Conservation (phyloP, 768 basidiomycete species). For the Suillus occidentalis region DNA sequence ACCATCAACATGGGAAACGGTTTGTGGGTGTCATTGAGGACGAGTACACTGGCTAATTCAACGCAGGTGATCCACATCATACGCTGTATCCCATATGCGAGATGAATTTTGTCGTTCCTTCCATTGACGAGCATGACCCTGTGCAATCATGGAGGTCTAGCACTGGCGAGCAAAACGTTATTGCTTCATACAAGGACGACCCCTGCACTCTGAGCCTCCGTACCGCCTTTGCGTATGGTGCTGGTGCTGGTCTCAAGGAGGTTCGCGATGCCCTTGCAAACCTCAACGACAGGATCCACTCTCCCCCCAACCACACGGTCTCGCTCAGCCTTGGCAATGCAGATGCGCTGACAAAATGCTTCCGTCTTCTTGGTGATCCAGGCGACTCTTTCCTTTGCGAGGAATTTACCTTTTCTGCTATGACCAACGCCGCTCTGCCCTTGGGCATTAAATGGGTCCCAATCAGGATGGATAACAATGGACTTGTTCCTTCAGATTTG, state of each 20-base stretch:
- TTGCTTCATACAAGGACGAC: conserved; percentile 31
- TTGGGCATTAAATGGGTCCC: conserved; percentile 43
- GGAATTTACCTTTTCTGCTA: conserved; percentile 44
- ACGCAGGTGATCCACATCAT: conserved; percentile 34
- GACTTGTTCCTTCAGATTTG: conserved; percentile 50
- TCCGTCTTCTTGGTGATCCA: conserved; percentile 41
- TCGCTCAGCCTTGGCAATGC: conserved; percentile 42
- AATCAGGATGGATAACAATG: conserved; percentile 49
- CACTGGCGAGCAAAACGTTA: conserved; percentile 25
- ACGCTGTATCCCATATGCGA: conserved; percentile 33
- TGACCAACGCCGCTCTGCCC: conserved; percentile 41
- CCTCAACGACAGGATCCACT: conserved; percentile 37
- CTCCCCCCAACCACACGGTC: conserved; percentile 31
- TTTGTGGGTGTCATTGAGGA: conserved; percentile 9
- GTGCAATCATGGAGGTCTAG: conserved; percentile 32
- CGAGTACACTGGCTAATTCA: background rate
- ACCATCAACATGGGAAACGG: conserved; percentile 41
- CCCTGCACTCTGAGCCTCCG: conserved; percentile 30
- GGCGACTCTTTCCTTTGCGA: conserved; percentile 45
- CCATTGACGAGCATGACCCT: conserved; percentile 27
- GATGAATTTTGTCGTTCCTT: conserved; percentile 36
- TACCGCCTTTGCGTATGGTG: conserved; percentile 40
- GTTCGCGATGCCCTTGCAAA: conserved; percentile 35
- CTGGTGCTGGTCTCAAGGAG: conserved; percentile 34
- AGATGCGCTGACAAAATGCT: conserved; percentile 42